Evolutionary conservation across 192 early-diverging fungal species (phyloP), one percentile per base, ranked within the genome.

Genomic region (Coemansia sp.): DNA sequence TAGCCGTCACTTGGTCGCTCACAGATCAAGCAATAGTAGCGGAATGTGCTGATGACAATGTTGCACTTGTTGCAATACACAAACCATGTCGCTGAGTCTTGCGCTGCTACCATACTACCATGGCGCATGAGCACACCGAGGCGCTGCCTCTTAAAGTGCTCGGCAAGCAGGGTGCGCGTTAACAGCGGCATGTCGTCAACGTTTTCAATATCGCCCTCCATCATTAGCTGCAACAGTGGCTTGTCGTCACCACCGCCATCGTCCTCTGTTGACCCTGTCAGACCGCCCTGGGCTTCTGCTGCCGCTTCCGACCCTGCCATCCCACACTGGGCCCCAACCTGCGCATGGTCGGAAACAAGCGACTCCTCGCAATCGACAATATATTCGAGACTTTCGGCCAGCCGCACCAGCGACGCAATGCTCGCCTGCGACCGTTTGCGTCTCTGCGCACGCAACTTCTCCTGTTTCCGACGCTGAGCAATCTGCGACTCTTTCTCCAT

Each of bases 21-120:
- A 64, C 94, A 96, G 54, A 86, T 87, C 21, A 85, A 89, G 65
- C 94, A 96, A 62, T 89, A 96, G 67, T 89, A 94, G 53, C 91
- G 72, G 56, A 88, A 89, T 34, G 92, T 88, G 41, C 87, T 85
- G 62, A 95, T 93, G 8, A 88, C 82, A n/a, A 91, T 76, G 41
- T 83, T 79, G 69, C 93, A 95, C 64, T 84, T 82, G 56, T 93
- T 88, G 75, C 93, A 95, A 55, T 86, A 86, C 22, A 93, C 85
- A 41, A 82, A 82, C 86, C 86, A 88, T 26, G 79, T 70, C 0
- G 68, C 69, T 26, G 78, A 83, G 68, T 87, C 76, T 21, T 71
- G 59, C 4, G 38, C 64, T 14, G 59, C 58, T 4, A 56, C 31
- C 7, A 19, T 19, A 12, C 48, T 34, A 24, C 55, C 24, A 22